Conservation (phyloP, 176 grass and related monocot genomes). For the Triticum turgidum region DNA sequence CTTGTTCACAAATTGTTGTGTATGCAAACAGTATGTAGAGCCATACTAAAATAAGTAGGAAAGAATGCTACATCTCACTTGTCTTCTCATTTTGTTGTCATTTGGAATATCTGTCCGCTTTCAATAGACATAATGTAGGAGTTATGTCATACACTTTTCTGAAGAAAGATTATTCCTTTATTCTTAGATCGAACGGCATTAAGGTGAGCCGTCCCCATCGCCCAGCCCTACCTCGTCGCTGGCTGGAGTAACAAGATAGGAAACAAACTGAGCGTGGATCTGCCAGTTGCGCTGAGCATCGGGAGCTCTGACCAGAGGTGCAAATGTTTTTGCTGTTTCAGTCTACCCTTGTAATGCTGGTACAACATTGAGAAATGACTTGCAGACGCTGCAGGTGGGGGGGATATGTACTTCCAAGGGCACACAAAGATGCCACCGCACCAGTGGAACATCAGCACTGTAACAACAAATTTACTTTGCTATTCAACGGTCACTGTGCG, state of each 20-base stretch:
- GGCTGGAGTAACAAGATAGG: background rate
- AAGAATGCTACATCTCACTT: background rate
- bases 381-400: conserved; percentile 1
- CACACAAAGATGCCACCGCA: background rate
- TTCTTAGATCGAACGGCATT: conserved; percentile 3
- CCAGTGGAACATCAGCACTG: background rate
- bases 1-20: background rate
- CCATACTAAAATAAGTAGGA: background rate
- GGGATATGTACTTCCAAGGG: background rate
- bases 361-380: conserved; percentile 1
- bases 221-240: background rate
- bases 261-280: background rate
- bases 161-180: conserved; percentile 1
- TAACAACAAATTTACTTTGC: background rate
- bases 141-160: background rate
- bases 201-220: conserved; percentile 21
- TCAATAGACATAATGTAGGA: background rate
- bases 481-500: background rate
- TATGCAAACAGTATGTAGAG: background rate
- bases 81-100: too few species aligned
- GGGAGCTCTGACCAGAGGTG: background rate
- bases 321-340: background rate
- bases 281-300: background rate
- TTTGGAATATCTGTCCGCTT: conserved; percentile 7
- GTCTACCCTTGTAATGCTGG: background rate